Conservation (phyloP, 331 rosid genomes). For the Cucumis variabilis region DNA sequence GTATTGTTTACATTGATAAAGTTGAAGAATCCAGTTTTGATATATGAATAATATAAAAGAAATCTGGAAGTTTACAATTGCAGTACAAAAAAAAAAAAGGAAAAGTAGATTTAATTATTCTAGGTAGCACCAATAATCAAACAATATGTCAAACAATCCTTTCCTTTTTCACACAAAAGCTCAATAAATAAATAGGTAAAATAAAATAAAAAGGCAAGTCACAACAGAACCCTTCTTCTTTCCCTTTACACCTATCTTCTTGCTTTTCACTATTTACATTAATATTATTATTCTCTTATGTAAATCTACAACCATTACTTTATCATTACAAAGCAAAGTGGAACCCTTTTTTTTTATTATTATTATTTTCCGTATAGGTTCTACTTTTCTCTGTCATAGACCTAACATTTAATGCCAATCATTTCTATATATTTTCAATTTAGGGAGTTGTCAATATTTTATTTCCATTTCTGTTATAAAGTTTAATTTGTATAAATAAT, state of each 20-base stretch:
- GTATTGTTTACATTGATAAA: background rate
- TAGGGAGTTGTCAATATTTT: background rate
- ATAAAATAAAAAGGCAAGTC: background rate
- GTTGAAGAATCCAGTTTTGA: background rate
- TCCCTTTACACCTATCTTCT: constrained; percentile 27
- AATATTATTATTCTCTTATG: background rate
- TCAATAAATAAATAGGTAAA: background rate
- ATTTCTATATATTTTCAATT: background rate
- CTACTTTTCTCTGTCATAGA: background rate
- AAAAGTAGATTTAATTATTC: background rate
- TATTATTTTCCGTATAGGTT: background rate
- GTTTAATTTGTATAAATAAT: background rate
- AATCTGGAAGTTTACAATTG: constrained; percentile 1
- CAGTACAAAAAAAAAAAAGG: background rate
- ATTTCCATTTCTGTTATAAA: background rate
- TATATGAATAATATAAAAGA: background rate
- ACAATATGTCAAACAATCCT: constrained; percentile 25
- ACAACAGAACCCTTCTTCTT: background rate
- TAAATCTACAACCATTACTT: constrained; percentile 16
- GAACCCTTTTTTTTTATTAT: background rate
- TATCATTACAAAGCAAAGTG: background rate
- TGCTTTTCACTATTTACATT: background rate
- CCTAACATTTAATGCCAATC: background rate
- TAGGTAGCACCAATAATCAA: background rate
- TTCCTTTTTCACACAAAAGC: constrained; percentile 21